A percentile compares a stretch with the other conserved stretches of the same genome.
These are phyloP conservation scores for Teratosphaeriaceae sp. DNA, from an alignment of 2,329 filamentous ascomycete genomes.

Conservation along the genomic window DNA sequence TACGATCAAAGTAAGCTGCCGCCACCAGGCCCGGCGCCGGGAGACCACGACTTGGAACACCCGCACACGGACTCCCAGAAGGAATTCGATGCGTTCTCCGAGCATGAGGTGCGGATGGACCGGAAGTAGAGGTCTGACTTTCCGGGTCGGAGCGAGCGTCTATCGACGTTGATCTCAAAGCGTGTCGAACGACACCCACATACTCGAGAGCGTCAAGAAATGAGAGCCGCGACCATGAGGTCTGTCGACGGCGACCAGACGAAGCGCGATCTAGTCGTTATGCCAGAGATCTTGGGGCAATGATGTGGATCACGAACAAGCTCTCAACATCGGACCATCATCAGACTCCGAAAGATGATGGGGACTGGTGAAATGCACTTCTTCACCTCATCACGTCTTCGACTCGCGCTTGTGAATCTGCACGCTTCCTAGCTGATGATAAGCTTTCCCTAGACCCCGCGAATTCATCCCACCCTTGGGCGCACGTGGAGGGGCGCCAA, in stretches of 20 bases:
- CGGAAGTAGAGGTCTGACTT: not conserved
- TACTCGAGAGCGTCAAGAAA: no score
- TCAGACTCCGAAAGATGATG: no score
- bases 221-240: no score
- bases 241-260: no score
- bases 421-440: not conserved
- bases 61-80: conserved; percentile 50
- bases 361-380: no score
- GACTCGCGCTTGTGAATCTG: no score
- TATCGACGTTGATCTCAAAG: not conserved
- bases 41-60: conserved; percentile 60
- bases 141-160: not conserved
- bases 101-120: conserved; percentile 3
- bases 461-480: not conserved
- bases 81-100: conserved; percentile 11
- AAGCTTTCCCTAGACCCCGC: not conserved
- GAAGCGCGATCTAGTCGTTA: no score
- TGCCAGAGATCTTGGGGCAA: no score
- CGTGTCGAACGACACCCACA: not conserved
- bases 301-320: no score
- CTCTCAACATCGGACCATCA: no score
- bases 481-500: not conserved
- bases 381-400: no score
- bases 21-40: conserved; percentile 64
- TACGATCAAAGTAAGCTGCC: conserved; percentile 64